Base-by-base conservation (phyloP, 495 filamentous ascomycete species). In the Xylaria telfairii region DNA sequence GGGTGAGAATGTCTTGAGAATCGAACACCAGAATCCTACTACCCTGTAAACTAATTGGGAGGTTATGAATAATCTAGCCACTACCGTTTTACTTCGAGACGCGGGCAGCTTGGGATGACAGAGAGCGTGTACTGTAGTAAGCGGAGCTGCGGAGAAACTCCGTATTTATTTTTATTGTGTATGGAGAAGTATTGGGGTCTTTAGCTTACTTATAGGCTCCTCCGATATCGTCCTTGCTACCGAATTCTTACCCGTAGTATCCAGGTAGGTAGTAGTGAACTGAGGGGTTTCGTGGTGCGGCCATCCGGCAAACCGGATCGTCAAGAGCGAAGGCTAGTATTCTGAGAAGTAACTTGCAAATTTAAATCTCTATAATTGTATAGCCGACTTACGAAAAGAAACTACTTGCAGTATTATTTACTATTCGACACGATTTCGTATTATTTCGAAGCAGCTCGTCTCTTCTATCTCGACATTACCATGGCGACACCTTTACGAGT, bases 401-500 rank as follows among this genome's bases (percentile, higher is more conserved):
- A 3, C 4, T 4, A 37, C 34, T 8, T 37, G 3, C 49, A 17
- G n/a, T n/a, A n/a, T n/a, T n/a, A n/a, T n/a, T n/a, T n/a, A n/a
- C n/a, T n/a, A n/a, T n/a, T n/a, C n/a, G n/a, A n/a, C n/a, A n/a
- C n/a, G n/a, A 26, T 53, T 12, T 9, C 5, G 6, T 19, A 59
- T 30, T 54, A 8, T 37, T 59, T 19, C 54, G 30, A 24, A 59
- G 19, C 17, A 59, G 28, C 21, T 7, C 4, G 30, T 2, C 19
- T 34, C 15, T 10, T 34, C 44, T 7, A 9, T 21, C 28, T 13
- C 15, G 24, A 53, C 8, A 60, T 65, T 17, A 59, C 49, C 17
- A 76, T 69, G 69, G 51, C 49, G 10, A n/a, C 17, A 28, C 39
- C 32, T 21, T 62, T 74, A 32, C 73, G 75, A 39, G 63, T 77